Base-by-base conservation (phyloP, 176 grass and related monocot genomes). In the Eremochloa ophiuroides region DNA sequence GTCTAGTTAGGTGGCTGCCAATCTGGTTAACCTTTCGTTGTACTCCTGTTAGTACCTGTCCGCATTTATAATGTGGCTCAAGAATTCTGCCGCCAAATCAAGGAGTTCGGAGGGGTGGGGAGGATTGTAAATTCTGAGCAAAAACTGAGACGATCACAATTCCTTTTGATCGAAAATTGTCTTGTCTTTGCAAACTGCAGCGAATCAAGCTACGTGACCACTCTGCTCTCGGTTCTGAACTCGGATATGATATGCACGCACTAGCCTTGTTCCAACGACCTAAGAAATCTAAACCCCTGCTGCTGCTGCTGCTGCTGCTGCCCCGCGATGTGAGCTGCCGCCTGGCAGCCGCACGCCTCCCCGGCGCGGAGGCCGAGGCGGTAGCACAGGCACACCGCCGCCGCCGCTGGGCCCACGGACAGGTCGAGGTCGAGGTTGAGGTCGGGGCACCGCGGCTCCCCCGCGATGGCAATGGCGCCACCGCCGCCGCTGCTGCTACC, bases 341-440 rank as follows among this genome's bases (percentile, higher is more conserved):
- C 77, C 69, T 78, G 91, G 27, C 94, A 97, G 42, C 81, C 64
- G 83, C 94, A 93, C 68, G 73, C 80, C 74, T 87, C 80, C 7
- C 83, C 85, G 12, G 80, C 62, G 46, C 71, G 88, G 82, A 93
- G 80, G 29, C 94, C 94, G 1, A 59, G 55, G n/a, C 55, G 81
- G 86, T 89, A 87, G 77, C 94, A 97, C 2, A 97, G 90, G 91
- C 94, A 97, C 62, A 97, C 78, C 25, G 39, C 20, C 1, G 34
- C 34, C 34, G 34, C 84, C 63, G 82, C 26, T 8, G 66, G 85
- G 22, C 93, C 88, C 7, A 93, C 90, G 0, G 91, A 93, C n/a
- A 93, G 94, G 69, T 93, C 91, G 7, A 55, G 50, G n/a, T n/a
- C n/a, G 5, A 96, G 83, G 88, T 97, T 97, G 43, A 97, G 88